Evolutionary conservation across 352 stramenopile species (phyloP).

Genomic region (Detonula confervacea): DNA sequence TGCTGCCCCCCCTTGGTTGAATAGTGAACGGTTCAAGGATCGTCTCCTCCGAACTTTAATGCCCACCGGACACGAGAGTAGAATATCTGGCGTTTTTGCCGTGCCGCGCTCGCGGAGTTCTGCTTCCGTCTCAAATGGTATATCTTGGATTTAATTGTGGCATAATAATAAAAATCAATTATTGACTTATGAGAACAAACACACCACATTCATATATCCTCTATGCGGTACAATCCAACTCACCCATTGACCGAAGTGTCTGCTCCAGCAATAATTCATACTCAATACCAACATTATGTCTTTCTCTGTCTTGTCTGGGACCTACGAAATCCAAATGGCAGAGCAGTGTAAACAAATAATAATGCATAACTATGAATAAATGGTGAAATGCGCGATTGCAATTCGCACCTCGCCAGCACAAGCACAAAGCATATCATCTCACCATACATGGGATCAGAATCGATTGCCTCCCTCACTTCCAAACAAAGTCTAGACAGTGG

Average conservation of each 20-base stretch:
- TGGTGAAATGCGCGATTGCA: background rate
- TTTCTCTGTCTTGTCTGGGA: slow-evolving; percentile 63
- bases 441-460: slow-evolving; percentile 80
- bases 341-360: background rate
- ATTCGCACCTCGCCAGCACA: background rate
- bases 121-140: slow-evolving; percentile 82
- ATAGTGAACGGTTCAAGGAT: background rate
- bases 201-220: too few species aligned
- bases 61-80: slow-evolving; percentile 64
- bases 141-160: too few species aligned
- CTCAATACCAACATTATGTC: slow-evolving; percentile 76
- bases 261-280: slow-evolving; percentile 79
- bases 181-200: too few species aligned
- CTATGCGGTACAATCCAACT: slow-evolving; percentile 11
- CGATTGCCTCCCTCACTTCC: slow-evolving; percentile 70
- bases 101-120: slow-evolving; percentile 71
- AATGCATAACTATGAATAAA: too few species aligned
- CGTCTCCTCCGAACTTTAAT: slow-evolving; percentile 45
- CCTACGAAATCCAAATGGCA: slow-evolving; percentile 8
- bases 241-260: slow-evolving; percentile 62
- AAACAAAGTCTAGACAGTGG: slow-evolving; percentile 57
- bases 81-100: slow-evolving; percentile 77
- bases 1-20: background rate
- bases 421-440: background rate
- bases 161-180: too few species aligned